These are phyloP conservation scores for Barnettozyma vustinii DNA, from an alignment of 805 yeast genomes.

Conservation along the genomic window DNA sequence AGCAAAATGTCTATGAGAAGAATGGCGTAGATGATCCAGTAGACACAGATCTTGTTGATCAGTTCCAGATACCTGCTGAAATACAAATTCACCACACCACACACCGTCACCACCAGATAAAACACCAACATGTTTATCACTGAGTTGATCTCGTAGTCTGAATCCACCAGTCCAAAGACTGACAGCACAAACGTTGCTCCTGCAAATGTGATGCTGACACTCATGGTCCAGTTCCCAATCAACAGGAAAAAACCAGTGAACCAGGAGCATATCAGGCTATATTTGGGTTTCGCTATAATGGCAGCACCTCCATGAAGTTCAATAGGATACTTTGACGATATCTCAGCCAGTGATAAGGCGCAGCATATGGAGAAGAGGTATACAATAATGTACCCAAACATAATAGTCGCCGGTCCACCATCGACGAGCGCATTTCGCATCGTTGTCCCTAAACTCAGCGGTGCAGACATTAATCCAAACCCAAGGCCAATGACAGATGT, in stretches of 20 bases:
- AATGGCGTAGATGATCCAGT: conserved; percentile 71
- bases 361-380: conserved; percentile 59
- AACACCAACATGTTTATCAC: conserved; percentile 53
- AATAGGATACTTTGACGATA: conserved; percentile 70
- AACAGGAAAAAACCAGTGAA: conserved; percentile 72
- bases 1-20: conserved; percentile 60
- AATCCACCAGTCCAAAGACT: conserved; percentile 56
- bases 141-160: conserved; percentile 51
- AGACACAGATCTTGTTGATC: conserved; percentile 63
- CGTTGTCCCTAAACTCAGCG: conserved; percentile 70
- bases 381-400: conserved; percentile 70
- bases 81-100: conserved; percentile 58
- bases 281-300: conserved; percentile 52
- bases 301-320: conserved; percentile 77
- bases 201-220: conserved; percentile 66
- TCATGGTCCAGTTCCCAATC: conserved; percentile 75
- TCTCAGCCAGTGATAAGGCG: conserved; percentile 70
- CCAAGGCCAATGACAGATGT: conserved; percentile 73
- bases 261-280: conserved; percentile 63
- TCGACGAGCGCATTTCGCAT: conserved; percentile 65
- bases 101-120: conserved; percentile 47
- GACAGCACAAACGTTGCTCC: conserved; percentile 72
- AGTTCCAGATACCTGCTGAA: conserved; percentile 55
- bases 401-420: conserved; percentile 72
- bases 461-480: conserved; percentile 78